Conservation (phyloP, 2,329 filamentous ascomycete species). For the Nemania sp. region DNA sequence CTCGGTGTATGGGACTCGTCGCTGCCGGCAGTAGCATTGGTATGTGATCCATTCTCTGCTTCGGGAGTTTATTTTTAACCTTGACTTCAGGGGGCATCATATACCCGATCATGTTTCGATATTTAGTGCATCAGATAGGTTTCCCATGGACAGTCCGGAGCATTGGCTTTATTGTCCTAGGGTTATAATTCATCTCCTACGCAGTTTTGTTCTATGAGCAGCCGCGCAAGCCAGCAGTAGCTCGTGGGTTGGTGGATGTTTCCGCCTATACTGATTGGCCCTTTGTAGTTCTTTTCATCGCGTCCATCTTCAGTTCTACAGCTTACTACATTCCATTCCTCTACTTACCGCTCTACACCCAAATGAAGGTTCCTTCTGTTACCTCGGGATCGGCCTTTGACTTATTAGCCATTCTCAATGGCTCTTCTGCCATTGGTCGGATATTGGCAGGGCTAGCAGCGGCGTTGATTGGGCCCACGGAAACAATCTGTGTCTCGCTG, state of each 20-base stretch:
- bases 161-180: neutral
- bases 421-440: neutral
- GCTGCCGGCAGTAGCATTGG: neutral
- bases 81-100: neutral
- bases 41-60: neutral
- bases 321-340: neutral
- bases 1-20: neutral
- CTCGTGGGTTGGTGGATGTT: too few species aligned
- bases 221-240: neutral
- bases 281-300: neutral
- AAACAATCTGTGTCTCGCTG: neutral
- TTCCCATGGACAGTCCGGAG: neutral
- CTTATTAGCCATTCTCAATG: neutral
- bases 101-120: neutral
- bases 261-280: neutral
- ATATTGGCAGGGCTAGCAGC: neutral
- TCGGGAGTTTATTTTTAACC: neutral
- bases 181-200: neutral
- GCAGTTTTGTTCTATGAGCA: neutral
- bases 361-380: neutral
- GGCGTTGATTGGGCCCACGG: neutral
- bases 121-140: neutral
- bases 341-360: neutral
- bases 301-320: neutral
- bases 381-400: neutral